Percentiles rank a stretch among this genome's conserved stretches.
phyloP scores from a whole-genome alignment of 2,329 filamentous ascomycete genomes.

The Fusarium tupiense region DNA sequence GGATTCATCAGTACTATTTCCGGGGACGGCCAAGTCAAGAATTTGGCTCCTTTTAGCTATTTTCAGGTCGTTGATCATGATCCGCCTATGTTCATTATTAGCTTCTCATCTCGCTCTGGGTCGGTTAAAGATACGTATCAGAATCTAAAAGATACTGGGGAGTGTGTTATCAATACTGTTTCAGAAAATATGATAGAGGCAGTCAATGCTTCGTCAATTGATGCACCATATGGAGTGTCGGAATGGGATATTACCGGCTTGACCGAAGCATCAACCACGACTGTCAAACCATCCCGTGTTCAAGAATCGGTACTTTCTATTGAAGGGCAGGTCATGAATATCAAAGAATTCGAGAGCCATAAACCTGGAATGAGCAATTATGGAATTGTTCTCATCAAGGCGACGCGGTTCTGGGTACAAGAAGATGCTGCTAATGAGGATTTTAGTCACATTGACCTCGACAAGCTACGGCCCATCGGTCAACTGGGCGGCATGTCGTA shows the following conservation, averaged over 20 bases:
- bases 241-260: slow-evolving; percentile 88
- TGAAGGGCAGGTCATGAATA: slow-evolving; percentile 82
- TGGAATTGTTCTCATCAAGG: slow-evolving; percentile 81
- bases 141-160: slow-evolving; percentile 75
- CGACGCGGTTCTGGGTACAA: slow-evolving; percentile 85
- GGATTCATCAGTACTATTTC: slow-evolving; percentile 64
- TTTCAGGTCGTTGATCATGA: slow-evolving; percentile 86
- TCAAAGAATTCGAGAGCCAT: slow-evolving; percentile 79
- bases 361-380: slow-evolving; percentile 78
- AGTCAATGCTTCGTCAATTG: slow-evolving; percentile 80
- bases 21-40: slow-evolving; percentile 68
- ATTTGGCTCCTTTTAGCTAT: slow-evolving; percentile 89
- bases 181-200: slow-evolving; percentile 86
- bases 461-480: slow-evolving; percentile 80
- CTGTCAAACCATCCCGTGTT: slow-evolving; percentile 77
- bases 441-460: slow-evolving; percentile 76
- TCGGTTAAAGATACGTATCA: slow-evolving; percentile 80
- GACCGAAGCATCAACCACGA: slow-evolving; percentile 71
- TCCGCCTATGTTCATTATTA: slow-evolving; percentile 80
- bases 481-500: slow-evolving; percentile 90
- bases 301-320: slow-evolving; percentile 84
- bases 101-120: slow-evolving; percentile 56
- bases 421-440: slow-evolving; percentile 88
- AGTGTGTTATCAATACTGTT: slow-evolving; percentile 90
- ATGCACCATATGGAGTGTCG: slow-evolving; percentile 78